Conservation (phyloP, 2,329 filamentous ascomycete species). For the Alternaria novae-zelandiae region DNA sequence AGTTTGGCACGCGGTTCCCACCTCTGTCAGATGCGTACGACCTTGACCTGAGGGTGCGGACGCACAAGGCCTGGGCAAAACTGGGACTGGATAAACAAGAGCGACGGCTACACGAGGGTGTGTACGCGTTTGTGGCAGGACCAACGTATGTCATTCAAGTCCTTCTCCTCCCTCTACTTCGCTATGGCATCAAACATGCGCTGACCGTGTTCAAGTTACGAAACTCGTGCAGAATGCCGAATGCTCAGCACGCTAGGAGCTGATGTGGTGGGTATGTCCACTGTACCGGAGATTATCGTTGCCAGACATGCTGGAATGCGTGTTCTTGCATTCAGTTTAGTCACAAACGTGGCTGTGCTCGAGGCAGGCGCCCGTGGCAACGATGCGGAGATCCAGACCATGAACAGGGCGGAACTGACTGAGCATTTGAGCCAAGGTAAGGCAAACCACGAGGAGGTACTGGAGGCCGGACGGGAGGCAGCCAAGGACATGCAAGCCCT, state of each 20-base stretch:
- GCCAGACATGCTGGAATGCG: conserved; percentile 69
- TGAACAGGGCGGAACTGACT: conserved; percentile 59
- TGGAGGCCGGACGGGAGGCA: conserved; percentile 65
- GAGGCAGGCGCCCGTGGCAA: conserved; percentile 66
- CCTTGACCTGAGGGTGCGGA: conserved; percentile 63
- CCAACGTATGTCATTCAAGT: conserved; percentile 57
- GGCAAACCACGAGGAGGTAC: conserved; percentile 69
- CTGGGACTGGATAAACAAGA: conserved; percentile 54
- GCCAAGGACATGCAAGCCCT: conserved; percentile 67
- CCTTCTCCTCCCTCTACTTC: conserved; percentile 2
- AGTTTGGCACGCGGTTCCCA: conserved; percentile 68
- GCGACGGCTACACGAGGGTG: conserved; percentile 66
- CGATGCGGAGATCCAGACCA: conserved; percentile 59
- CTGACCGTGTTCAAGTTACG: conserved; percentile 57
- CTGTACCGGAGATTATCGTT: conserved; percentile 71
- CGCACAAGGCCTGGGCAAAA: conserved; percentile 64
- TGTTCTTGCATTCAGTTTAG: conserved; percentile 69
- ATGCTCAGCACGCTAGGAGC: conserved; percentile 66
- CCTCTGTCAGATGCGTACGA: conserved; percentile 71
- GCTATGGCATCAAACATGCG: not conserved
- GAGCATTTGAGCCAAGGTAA: conserved; percentile 64
- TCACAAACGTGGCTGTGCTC: conserved; percentile 69
- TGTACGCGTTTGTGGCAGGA: conserved; percentile 70
- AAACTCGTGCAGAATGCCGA: conserved; percentile 69
- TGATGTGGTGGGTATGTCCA: conserved; percentile 75